phyloP scores from a whole-genome alignment of 1,284 basidiomycete genomes.

The Puccinia hordei region DNA sequence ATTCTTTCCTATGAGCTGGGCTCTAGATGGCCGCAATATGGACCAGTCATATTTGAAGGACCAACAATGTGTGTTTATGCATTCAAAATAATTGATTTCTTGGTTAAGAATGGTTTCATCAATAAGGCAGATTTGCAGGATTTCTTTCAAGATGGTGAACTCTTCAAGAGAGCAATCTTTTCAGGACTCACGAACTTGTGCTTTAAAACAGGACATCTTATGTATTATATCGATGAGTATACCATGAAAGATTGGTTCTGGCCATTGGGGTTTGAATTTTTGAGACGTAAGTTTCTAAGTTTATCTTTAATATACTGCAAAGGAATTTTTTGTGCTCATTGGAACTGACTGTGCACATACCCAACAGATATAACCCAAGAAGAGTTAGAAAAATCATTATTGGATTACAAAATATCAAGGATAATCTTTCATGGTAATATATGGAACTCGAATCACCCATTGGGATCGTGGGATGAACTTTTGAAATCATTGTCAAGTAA shows the following conservation, averaged over 20 bases:
- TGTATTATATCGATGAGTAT: background rate
- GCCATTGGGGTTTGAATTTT: slow-evolving; percentile 2
- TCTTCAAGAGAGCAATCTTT: background rate
- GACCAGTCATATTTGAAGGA: background rate
- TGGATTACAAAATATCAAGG: background rate
- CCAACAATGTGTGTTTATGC: background rate
- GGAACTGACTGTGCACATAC: background rate
- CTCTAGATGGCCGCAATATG: background rate
- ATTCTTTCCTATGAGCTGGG: background rate
- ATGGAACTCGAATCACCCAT: background rate
- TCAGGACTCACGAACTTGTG: background rate
- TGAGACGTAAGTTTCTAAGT: background rate
- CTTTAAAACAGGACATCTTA: background rate
- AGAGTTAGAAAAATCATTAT: background rate
- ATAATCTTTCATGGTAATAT: background rate
- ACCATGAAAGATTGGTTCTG: background rate
- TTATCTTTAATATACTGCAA: background rate
- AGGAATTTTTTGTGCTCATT: background rate
- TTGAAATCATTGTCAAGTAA: background rate
- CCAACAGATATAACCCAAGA: background rate
- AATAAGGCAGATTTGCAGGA: background rate
- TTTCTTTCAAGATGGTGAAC: background rate
- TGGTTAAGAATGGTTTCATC: background rate
- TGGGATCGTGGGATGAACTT: background rate
- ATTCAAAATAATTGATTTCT: slow-evolving; percentile 1